phyloP scores from a whole-genome alignment of 202 grass and related monocot genomes.

The Brachypodium distachyon region DNA sequence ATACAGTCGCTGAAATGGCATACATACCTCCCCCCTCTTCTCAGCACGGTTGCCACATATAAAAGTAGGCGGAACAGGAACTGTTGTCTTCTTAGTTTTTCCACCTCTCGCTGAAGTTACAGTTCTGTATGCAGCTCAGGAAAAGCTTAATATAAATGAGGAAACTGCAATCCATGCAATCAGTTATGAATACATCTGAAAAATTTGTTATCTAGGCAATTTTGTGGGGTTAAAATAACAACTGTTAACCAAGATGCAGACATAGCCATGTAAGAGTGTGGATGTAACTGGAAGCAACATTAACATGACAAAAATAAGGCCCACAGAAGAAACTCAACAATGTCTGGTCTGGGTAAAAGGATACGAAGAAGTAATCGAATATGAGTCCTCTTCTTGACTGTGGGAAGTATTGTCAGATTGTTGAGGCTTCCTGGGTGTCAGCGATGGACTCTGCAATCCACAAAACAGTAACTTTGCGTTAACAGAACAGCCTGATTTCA shows the following conservation, averaged over 20 bases:
- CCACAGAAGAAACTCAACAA: not conserved
- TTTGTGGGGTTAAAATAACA: not conserved
- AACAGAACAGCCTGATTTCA: constrained; percentile 12
- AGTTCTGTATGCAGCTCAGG: constrained; percentile 52
- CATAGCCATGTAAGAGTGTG: not conserved
- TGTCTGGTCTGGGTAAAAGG: constrained; percentile 16
- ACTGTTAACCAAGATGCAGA: not conserved
- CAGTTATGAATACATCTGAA: not conserved
- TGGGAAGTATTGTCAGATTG: constrained; percentile 67
- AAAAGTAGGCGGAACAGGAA: constrained; percentile 61
- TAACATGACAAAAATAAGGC: not conserved
- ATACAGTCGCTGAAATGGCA: constrained; percentile 4
- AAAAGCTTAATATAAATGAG: constrained; percentile 12
- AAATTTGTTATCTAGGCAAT: not conserved
- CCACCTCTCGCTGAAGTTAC: constrained; percentile 43
- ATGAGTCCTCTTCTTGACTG: constrained; percentile 69
- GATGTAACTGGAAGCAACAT: not conserved
- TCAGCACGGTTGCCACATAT: constrained; percentile 73
- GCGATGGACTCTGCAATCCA: constrained; percentile 42
- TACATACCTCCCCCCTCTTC: constrained; percentile 73
- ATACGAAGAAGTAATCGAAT: constrained; percentile 84
- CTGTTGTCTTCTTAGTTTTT: constrained; percentile 63
- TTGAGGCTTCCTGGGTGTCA: constrained; percentile 55
- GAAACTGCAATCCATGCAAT: not conserved
- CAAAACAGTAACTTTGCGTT: constrained; percentile 7